These are phyloP conservation scores for Neoconidiobolus thromboides DNA, from an alignment of 371 early-diverging fungal genomes.

Conservation along the genomic window DNA sequence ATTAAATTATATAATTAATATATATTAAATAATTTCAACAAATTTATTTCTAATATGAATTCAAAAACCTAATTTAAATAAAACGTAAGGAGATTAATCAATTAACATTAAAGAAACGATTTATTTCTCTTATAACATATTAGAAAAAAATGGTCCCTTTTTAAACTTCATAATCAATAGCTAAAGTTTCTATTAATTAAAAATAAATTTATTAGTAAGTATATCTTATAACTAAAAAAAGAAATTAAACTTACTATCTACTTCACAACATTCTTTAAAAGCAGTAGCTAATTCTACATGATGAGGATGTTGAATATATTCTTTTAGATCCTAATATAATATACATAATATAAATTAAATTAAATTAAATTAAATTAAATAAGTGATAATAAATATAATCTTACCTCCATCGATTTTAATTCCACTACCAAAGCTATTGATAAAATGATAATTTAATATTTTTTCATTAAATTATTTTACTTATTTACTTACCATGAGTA, in stretches of 20 bases:
- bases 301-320: constrained; percentile 2
- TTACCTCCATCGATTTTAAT: neutral
- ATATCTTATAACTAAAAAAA: neutral
- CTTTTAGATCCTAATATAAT: neutral
- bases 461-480: neutral
- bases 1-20: too few species aligned
- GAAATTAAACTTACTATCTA: neutral
- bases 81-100: too few species aligned
- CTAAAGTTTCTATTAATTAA: neutral
- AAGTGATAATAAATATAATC: neutral
- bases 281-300: neutral
- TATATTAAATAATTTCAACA: too few species aligned
- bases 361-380: neutral
- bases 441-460: neutral
- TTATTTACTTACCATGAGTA: neutral
- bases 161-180: constrained; percentile 4
- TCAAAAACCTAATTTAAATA: too few species aligned
- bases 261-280: neutral
- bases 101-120: too few species aligned
- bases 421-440: constrained; percentile 1
- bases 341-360: neutral
- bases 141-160: neutral
- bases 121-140: too few species aligned
- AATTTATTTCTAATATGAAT: too few species aligned
- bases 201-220: neutral